phyloP scores from a whole-genome alignment of 306 rosid genomes.

The Astragalus membranaceus region DNA sequence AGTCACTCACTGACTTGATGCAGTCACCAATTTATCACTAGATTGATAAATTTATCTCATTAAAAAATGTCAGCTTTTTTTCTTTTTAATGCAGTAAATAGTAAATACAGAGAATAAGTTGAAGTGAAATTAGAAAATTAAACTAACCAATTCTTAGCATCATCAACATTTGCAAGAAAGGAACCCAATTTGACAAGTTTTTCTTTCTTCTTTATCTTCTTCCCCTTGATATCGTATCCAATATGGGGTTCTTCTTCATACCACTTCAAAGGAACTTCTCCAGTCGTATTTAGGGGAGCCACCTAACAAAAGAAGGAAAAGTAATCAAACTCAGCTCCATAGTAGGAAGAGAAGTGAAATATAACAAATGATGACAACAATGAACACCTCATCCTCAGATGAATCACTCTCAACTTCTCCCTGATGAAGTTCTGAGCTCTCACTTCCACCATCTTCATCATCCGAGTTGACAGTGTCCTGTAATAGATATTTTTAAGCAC shows the following conservation, averaged over 20 bases:
- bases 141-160: slow-evolving; percentile 75
- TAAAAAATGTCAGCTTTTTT: too few relatives aligned
- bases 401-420: slow-evolving; percentile 73
- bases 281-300: slow-evolving; percentile 78
- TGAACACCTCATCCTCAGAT: slow-evolving; percentile 86
- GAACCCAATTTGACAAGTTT: slow-evolving; percentile 67
- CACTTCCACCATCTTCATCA: slow-evolving; percentile 33
- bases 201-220: slow-evolving; percentile 74
- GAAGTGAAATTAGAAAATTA: neutral
- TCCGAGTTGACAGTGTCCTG: slow-evolving; percentile 41
- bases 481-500: slow-evolving; percentile 8
- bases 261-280: slow-evolving; percentile 86
- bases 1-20: too few relatives aligned
- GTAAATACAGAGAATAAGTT: neutral
- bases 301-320: slow-evolving; percentile 37
- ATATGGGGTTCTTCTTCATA: slow-evolving; percentile 80
- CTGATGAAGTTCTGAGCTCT: slow-evolving; percentile 36
- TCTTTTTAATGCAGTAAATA: neutral
- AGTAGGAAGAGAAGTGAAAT: neutral
- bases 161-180: slow-evolving; percentile 74
- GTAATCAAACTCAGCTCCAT: neutral
- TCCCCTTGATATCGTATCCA: slow-evolving; percentile 80
- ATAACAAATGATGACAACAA: neutral
- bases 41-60: too few relatives aligned
- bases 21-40: too few relatives aligned